Evolutionary conservation across 352 stramenopile species (phyloP), one percentile per base, ranked within the genome.

Genomic region (Pythium utonaiense): DNA sequence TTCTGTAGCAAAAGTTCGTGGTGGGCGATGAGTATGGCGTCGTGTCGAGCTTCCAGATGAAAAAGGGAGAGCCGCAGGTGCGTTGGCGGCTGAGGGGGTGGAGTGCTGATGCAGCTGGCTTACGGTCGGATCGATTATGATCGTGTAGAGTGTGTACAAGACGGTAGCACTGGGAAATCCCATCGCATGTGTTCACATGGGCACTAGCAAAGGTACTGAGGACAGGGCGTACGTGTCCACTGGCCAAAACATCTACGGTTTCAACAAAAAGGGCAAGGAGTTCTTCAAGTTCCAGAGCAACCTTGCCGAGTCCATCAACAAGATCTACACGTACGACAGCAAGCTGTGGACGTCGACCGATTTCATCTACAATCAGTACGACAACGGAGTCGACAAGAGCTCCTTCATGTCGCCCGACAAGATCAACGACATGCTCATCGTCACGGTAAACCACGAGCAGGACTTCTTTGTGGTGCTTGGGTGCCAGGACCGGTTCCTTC

Each of bases 231-330:
- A 84, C 49, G 66, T 90, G 6, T 85, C 80, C n/a, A 90, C 71
- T 2, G 76, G 77, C 2, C 75, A 91, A 40, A 77, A 75, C 54
- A 77, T 96, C 13, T 73, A 84, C 45, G 86, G 86, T 6, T 78
- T 90, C 40, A 94, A 59, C 60, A 91, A 90, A 64, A 96, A 96
- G 40, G 86, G 84, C 53, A 96, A 93, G 41, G 84, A 91, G 70
- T 87, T 91, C 55, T 91, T 90, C 67, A 88, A 79, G 64, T 93
- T 93, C 72, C 80, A 91, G 64, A 93, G 83, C 70, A 96, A 93
- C 40, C 60, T 96, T 27, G 78, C 78, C 33, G 86, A 96, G 62
- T 71, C 84, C 1, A 82, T 96, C 65, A 80, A 77, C 53, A 84
- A 88, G 59, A 76, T 94, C 27, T 63, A 83, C 59, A 73, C 71